Percentiles rank a stretch among this genome's conserved stretches.
phyloP scores from a whole-genome alignment of 805 yeast species.

The Myxozyma neotropica region DNA sequence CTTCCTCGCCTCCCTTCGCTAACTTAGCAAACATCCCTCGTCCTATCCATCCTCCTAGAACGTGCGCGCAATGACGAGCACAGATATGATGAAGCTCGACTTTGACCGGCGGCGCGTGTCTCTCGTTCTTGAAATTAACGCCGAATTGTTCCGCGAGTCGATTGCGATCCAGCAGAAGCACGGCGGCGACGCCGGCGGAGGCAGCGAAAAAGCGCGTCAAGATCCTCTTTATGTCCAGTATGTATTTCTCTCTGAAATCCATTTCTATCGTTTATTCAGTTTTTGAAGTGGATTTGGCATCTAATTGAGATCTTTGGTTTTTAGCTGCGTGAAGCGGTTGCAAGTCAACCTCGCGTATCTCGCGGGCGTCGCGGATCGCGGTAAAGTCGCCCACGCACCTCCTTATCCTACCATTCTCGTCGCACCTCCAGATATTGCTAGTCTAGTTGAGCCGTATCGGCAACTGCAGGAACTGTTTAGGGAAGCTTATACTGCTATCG shows the following conservation, averaged over 20 bases:
- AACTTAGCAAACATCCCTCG: too few species aligned
- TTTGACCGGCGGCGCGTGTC: constrained; percentile 39
- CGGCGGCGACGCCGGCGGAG: constrained; percentile 21
- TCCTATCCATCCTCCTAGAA: too few species aligned
- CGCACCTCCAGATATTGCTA: constrained; percentile 40
- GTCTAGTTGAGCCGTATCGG: constrained; percentile 41
- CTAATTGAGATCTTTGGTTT: not conserved
- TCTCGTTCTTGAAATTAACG: constrained; percentile 41
- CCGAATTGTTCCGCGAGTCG: constrained; percentile 38
- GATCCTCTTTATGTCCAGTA: constrained; percentile 32
- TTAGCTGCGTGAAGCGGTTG: constrained; percentile 41
- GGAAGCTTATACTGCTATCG: constrained; percentile 34
- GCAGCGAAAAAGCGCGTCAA: constrained; percentile 25
- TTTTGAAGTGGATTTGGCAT: too few species aligned
- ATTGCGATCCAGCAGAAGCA: constrained; percentile 17
- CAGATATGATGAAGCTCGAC: constrained; percentile 31
- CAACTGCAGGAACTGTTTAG: constrained; percentile 41
- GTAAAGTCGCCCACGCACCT: constrained; percentile 30
- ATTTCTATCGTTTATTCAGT: too few species aligned
- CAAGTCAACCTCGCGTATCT: constrained; percentile 44
- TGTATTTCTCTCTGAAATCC: constrained; percentile 1
- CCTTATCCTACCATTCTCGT: constrained; percentile 41
- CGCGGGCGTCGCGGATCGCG: constrained; percentile 40
- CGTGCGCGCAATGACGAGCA: constrained; percentile 4
- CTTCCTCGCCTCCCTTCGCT: not conserved